These are phyloP conservation scores for Metschnikowia rubicola DNA, from an alignment of 805 yeast species.

Conservation along the genomic window DNA sequence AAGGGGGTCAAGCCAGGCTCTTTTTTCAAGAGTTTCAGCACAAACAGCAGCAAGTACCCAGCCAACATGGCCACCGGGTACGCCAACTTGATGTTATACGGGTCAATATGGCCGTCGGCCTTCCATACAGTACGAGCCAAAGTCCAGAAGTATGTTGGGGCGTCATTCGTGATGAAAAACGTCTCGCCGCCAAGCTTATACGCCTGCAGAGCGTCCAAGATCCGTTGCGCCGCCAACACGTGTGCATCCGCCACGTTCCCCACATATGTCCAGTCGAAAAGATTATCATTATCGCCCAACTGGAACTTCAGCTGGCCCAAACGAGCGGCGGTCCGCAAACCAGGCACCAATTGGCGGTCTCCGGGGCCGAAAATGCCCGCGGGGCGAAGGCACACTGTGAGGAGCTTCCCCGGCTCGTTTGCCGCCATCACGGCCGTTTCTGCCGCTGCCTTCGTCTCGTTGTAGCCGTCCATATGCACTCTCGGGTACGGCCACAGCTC, in stretches of 20 bases:
- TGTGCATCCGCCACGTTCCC: slow-evolving; percentile 98
- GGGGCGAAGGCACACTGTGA: slow-evolving; percentile 87
- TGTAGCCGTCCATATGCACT: slow-evolving; percentile 93
- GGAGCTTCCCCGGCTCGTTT: slow-evolving; percentile 53
- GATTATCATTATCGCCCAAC: slow-evolving; percentile 87
- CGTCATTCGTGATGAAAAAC: slow-evolving; percentile 88
- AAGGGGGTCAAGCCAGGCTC: slow-evolving; percentile 96
- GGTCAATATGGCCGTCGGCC: slow-evolving; percentile 84
- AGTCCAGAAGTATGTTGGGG: slow-evolving; percentile 96
- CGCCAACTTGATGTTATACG: slow-evolving; percentile 60
- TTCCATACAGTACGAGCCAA: slow-evolving; percentile 96
- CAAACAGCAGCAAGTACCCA: slow-evolving; percentile 77
- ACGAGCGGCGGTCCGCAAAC: slow-evolving; percentile 75
- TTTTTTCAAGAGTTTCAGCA: slow-evolving; percentile 67
- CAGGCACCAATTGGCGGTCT: slow-evolving; percentile 94
- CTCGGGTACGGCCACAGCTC: slow-evolving; percentile 92
- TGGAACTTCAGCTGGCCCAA: slow-evolving; percentile 89
- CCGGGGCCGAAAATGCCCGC: slow-evolving; percentile 99
- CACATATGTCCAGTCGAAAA: slow-evolving; percentile 97
- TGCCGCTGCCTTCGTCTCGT: slow-evolving; percentile 90
- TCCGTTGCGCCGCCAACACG: slow-evolving; percentile 81
- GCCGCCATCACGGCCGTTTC: slow-evolving; percentile 78
- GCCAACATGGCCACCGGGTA: slow-evolving; percentile 75
- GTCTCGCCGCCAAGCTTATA: slow-evolving; percentile 72
- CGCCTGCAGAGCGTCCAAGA: slow-evolving; percentile 47